A percentile compares a stretch with the other conserved stretches of the same genome.
Evolutionary conservation across 805 yeast genomes (phyloP).

Genomic region (Hanseniaspora pseudoguilliermondii): DNA sequence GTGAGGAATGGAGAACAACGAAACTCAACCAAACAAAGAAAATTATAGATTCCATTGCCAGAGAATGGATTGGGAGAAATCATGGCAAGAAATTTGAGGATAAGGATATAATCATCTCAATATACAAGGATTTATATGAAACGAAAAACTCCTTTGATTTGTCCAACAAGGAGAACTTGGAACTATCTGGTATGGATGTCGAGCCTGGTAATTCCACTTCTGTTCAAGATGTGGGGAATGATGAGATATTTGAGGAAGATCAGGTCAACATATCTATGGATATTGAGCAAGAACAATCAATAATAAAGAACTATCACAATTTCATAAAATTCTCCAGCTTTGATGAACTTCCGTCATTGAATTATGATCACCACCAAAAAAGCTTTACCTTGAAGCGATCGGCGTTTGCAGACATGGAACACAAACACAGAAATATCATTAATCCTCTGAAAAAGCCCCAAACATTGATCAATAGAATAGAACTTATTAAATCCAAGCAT

Average conservation of each 20-base stretch:
- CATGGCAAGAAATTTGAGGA: slow-evolving; percentile 4
- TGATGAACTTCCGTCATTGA: slow-evolving; percentile 3
- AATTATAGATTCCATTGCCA: background rate
- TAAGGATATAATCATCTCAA: background rate
- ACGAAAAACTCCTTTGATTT: background rate
- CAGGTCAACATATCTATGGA: background rate
- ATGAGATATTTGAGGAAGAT: background rate
- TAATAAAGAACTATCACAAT: background rate
- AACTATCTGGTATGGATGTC: background rate
- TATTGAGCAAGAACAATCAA: background rate
- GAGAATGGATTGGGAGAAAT: slow-evolving; percentile 2
- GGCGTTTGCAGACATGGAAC: background rate
- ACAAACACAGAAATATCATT: background rate
- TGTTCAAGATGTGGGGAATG: background rate
- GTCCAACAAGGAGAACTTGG: background rate
- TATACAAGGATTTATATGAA: slow-evolving; percentile 1
- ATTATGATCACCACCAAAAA: background rate
- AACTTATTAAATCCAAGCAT: slow-evolving; percentile 24
- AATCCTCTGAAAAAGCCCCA: background rate
- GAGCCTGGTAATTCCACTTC: slow-evolving; percentile 8
- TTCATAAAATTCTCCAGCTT: slow-evolving; percentile 4
- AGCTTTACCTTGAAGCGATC: background rate
- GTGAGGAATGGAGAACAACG: slow-evolving; percentile 52
- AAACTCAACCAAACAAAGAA: slow-evolving; percentile 19
- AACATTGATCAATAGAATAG: slow-evolving; percentile 34